Base-by-base conservation (phyloP, 2,329 filamentous ascomycete species). In the Ascochyta clinopodiicola region DNA sequence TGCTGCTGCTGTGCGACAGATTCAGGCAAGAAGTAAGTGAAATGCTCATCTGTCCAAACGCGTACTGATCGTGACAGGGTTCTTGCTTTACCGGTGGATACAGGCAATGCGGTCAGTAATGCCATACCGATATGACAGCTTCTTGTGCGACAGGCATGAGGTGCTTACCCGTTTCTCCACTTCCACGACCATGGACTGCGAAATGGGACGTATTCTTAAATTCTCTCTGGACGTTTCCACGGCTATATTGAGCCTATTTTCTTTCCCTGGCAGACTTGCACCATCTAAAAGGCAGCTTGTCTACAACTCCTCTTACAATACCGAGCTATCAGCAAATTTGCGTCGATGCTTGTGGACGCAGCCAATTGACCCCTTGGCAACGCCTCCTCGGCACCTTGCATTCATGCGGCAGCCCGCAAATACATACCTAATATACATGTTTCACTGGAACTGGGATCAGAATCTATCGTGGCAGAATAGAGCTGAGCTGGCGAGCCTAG, bases 1-100 rank as follows among this genome's bases (percentile, higher is more conserved):
- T 85, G 82, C 69, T 81, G 83, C n/a, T 85, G 83, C 64, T 83
- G 81, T 61, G 77, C 78, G 36, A 84, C 82, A 2, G 77, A 84
- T 63, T 76, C 74, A 0, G 83, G 83, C 22, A 82, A 82, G 66
- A 79, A 78, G 83, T 84, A 73, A 63, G 78, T 74, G 22, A 22
- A 13, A 21, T 42, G 7, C 0, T 21, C 6, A 36, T 10, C 4
- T 2, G 36, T 8, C 6, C 6, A 21, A 21, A 37, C 17, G 29
- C 40, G 21, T 47, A 34, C 56, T 77, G 56, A 74, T 42, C 6
- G 21, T 17, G 19, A 15, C 13, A 85, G 82, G 64, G 76, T 84
- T 53, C 74, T 85, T 44, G 82, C 75, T 10, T 74, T 78, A 43
- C 82, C 82, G 0, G 82, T 82, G 2, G 82, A 84, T 60, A 69